A percentile compares a stretch with the other conserved stretches of the same genome.
phyloP scores from a whole-genome alignment of 805 yeast genomes.

The Henningerozyma blattae region DNA sequence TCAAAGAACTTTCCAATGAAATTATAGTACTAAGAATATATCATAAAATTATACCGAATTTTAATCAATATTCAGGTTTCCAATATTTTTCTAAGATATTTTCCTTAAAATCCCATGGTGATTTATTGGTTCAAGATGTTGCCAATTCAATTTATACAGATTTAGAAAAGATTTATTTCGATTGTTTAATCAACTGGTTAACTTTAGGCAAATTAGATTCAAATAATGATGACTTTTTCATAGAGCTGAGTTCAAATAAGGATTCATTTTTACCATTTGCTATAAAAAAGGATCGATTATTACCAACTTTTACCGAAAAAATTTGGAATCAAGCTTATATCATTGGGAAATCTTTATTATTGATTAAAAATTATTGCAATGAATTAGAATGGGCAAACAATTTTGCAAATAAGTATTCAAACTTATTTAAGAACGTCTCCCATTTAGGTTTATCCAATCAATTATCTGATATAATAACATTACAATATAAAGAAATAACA shows the following conservation, averaged over 20 bases:
- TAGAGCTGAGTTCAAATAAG: slow-evolving; percentile 11
- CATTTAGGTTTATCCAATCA: slow-evolving; percentile 2
- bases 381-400: slow-evolving; percentile 54
- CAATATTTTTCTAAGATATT: slow-evolving; percentile 44
- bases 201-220: slow-evolving; percentile 49
- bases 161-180: slow-evolving; percentile 47
- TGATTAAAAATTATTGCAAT: slow-evolving; percentile 50
- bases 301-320: slow-evolving; percentile 27
- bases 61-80: slow-evolving; percentile 29
- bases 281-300: slow-evolving; percentile 21
- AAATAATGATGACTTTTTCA: slow-evolving; percentile 52
- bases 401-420: slow-evolving; percentile 24
- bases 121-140: slow-evolving; percentile 33
- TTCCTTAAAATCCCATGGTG: slow-evolving; percentile 50
- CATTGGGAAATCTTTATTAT: slow-evolving; percentile 62
- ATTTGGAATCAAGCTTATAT: slow-evolving; percentile 39
- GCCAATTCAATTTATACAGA: slow-evolving; percentile 33
- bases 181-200: slow-evolving; percentile 55
- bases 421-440: slow-evolving; percentile 5
- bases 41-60: slow-evolving; percentile 29
- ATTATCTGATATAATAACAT: slow-evolving; percentile 26
- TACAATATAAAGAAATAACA: slow-evolving; percentile 41
- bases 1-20: slow-evolving; percentile 34
- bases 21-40: slow-evolving; percentile 48
- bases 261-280: slow-evolving; percentile 5